Conservation (phyloP, 1,284 basidiomycete species). For the Thelephora terrestris region DNA sequence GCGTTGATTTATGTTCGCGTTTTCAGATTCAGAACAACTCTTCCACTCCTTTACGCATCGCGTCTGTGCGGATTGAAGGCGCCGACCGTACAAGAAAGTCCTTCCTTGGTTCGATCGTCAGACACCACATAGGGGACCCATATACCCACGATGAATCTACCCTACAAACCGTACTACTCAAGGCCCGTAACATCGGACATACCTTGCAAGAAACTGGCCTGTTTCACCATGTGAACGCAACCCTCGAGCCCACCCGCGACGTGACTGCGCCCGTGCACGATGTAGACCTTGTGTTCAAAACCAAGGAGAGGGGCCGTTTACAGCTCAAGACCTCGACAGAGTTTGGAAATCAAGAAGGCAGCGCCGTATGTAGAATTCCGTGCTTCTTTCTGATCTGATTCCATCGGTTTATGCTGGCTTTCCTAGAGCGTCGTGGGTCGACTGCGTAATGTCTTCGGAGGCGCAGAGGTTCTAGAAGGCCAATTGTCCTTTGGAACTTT, state of each 20-base stretch:
- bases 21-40: slow-evolving; percentile 57
- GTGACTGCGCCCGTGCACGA: slow-evolving; percentile 52
- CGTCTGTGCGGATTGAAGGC: slow-evolving; percentile 75
- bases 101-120: slow-evolving; percentile 72
- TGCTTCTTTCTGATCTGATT: background rate
- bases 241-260: slow-evolving; percentile 56
- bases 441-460: slow-evolving; percentile 84
- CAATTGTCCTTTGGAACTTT: slow-evolving; percentile 82
- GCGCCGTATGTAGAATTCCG: slow-evolving; percentile 52
- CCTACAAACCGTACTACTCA: slow-evolving; percentile 58
- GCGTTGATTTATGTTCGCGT: slow-evolving; percentile 1
- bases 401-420: background rate
- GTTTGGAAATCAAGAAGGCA: slow-evolving; percentile 90
- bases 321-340: slow-evolving; percentile 87
- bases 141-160: slow-evolving; percentile 32
- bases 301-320: slow-evolving; percentile 71
- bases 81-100: slow-evolving; percentile 63
- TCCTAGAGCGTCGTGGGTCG: slow-evolving; percentile 66
- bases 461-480: slow-evolving; percentile 83
- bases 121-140: slow-evolving; percentile 32
- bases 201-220: slow-evolving; percentile 64
- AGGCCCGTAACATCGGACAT: slow-evolving; percentile 56
- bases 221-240: slow-evolving; percentile 63
- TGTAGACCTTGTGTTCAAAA: slow-evolving; percentile 78
- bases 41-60: slow-evolving; percentile 49